Conservation (phyloP, 208 protist species). For the Leishmania braziliensis region DNA sequence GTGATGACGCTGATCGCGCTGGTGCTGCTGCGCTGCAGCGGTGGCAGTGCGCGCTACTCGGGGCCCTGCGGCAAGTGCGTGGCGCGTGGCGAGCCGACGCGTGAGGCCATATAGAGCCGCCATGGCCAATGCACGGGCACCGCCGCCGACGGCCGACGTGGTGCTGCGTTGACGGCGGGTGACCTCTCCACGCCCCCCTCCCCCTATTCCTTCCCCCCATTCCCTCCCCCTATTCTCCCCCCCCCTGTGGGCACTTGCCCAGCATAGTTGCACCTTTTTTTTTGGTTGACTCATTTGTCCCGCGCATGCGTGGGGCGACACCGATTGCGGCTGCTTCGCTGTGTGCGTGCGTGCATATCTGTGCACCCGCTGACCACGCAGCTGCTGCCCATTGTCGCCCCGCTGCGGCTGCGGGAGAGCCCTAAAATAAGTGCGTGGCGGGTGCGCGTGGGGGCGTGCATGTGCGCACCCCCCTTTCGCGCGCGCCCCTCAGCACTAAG, state of each 20-base stretch:
- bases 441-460: not conserved
- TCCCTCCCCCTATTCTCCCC: not conserved
- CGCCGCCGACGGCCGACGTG: not conserved
- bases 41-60: not conserved
- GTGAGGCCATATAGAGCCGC: not conserved
- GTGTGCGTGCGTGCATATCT: not conserved
- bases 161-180: not conserved
- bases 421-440: not conserved
- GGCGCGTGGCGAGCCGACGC: not conserved
- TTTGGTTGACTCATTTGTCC: not conserved
- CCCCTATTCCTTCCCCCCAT: not conserved
- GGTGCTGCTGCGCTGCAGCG: conserved; percentile 4
- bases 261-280: not conserved
- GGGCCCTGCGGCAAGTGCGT: not conserved
- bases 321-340: not conserved
- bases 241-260: not conserved
- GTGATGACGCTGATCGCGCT: conserved; percentile 8
- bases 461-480: not conserved
- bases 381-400: not conserved
- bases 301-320: conserved; percentile 3
- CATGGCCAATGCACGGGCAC: not conserved
- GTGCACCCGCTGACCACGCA: not conserved
- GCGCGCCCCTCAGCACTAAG: not conserved
- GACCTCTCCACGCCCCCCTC: not conserved
- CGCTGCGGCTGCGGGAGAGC: not conserved